Base-by-base conservation (phyloP, 2,329 filamentous ascomycete genomes). In the Verticillium zaregamsianum region DNA sequence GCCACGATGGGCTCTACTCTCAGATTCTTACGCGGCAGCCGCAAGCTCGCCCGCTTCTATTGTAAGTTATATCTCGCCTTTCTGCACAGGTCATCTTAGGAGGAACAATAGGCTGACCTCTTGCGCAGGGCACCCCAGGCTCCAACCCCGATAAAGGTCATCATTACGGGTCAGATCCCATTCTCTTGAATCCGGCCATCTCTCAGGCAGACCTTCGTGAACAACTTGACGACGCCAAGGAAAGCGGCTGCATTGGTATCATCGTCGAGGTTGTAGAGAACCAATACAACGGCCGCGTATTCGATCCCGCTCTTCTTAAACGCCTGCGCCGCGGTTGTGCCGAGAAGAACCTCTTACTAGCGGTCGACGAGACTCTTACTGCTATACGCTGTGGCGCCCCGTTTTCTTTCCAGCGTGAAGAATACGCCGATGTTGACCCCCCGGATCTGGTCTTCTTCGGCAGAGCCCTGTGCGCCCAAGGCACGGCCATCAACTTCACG, bases 381-480 rank as follows among this genome's bases (percentile, higher is more conserved):
- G 68, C 68, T 0, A 65, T 70, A 54, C 63, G 68, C 2, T 70
- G 68, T 11, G 68, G 68, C 57, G 63, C 66, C 11, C 71, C 69
- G 20, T 74, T 74, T 61, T 25, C 66, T 5, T 70, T 70, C 40
- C 68, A 68, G 59, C 57, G 68, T 17, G 65, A 66, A 17, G 68
- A 69, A 37, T 70, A 69, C 55, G 59, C 59, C 8, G 39, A 60
- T 1, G 3, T 62, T 2, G 62, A 59, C 9, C 55, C 55, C 7
- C 67, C 68, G 0, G 68, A 70, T 20, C 35, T 70, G 1, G 68
- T 68, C 55, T 68, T 70, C 35, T 69, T 70, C 31, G 68, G 68
- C 3, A 68, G 68, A 32, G 66, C 60, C 5, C 55, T 31, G 0
- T 58, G 59, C 6, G 56, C 55, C 1, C 63, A 59, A 2, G 63